Conservation (phyloP, 2,329 filamentous ascomycete genomes). For the Zymoseptoria tritici region DNA sequence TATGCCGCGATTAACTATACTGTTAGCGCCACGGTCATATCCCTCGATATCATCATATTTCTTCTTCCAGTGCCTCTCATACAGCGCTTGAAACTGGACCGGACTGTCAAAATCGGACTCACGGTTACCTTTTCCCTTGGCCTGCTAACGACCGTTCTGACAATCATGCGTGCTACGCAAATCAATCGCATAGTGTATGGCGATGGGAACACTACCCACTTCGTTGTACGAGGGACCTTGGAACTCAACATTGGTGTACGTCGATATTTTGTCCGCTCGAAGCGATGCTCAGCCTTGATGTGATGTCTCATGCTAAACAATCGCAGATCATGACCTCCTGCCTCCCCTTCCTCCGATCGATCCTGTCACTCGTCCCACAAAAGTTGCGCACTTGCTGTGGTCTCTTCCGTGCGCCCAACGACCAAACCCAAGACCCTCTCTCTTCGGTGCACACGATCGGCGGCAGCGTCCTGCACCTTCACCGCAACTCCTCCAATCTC, state of each 20-base stretch:
- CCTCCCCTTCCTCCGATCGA: constrained; percentile 12
- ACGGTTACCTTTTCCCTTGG: constrained; percentile 13
- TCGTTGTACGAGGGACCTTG: constrained; percentile 10
- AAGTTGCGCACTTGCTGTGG: constrained; percentile 9
- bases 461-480: constrained; percentile 3
- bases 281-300: background rate
- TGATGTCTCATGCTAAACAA: background rate
- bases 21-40: constrained; percentile 27
- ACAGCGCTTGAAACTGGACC: constrained; percentile 9
- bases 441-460: constrained; percentile 5
- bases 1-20: constrained; percentile 93
- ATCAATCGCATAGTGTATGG: constrained; percentile 12
- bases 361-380: constrained; percentile 9
- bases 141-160: constrained; percentile 11
- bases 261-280: background rate
- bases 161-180: constrained; percentile 11
- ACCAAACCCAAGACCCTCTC: background rate
- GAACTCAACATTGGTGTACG: constrained; percentile 15
- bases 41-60: constrained; percentile 13
- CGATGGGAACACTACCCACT: constrained; percentile 12
- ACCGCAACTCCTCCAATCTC: background rate
- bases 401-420: background rate
- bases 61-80: constrained; percentile 14
- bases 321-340: constrained; percentile 15
- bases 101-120: constrained; percentile 11